phyloP scores from a whole-genome alignment of 1,139 yeast genomes.

The Yamadazyma jaroonii region DNA sequence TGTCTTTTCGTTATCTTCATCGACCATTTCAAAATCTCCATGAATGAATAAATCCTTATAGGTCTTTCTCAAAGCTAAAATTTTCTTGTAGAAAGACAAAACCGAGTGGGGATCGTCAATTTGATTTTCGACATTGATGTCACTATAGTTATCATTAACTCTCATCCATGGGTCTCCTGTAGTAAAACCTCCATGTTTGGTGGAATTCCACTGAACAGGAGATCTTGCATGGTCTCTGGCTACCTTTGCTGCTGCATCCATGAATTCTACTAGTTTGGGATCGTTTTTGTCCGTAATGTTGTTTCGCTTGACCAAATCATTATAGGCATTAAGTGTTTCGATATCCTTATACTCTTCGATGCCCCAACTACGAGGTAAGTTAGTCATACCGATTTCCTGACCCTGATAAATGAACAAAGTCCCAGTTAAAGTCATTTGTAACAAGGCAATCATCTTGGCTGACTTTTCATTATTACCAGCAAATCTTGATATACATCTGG shows the following conservation, averaged over 20 bases:
- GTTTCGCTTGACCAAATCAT: conserved; percentile 18
- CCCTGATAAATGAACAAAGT: conserved; percentile 60
- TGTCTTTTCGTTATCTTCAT: conserved; percentile 18
- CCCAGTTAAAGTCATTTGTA: conserved; percentile 50
- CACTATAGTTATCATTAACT: conserved; percentile 48
- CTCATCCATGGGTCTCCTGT: conserved; percentile 54
- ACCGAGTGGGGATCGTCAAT: conserved; percentile 47
- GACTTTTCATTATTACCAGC: conserved; percentile 31
- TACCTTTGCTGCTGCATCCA: conserved; percentile 33
- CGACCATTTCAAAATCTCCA: conserved; percentile 45
- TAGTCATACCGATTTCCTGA: conserved; percentile 59
- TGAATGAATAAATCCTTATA: conserved; percentile 43
- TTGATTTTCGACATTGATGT: conserved; percentile 50
- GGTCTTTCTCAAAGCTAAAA: conserved; percentile 43
- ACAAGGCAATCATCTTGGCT: conserved; percentile 48
- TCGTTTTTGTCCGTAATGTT: conserved; percentile 17
- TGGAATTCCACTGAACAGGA: conserved; percentile 57
- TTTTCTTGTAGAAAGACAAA: conserved; percentile 43
- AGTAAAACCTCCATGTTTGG: conserved; percentile 48
- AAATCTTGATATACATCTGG: conserved; percentile 53
- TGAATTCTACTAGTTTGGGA: conserved; percentile 21
- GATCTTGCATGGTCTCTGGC: conserved; percentile 58
- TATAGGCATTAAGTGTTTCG: conserved; percentile 42
- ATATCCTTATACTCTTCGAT: conserved; percentile 52
- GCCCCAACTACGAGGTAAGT: conserved; percentile 42